Evolutionary conservation across 2,329 filamentous ascomycete genomes (phyloP), one percentile per base, ranked within the genome.

Genomic region (Magnaporthiopsis poae): DNA sequence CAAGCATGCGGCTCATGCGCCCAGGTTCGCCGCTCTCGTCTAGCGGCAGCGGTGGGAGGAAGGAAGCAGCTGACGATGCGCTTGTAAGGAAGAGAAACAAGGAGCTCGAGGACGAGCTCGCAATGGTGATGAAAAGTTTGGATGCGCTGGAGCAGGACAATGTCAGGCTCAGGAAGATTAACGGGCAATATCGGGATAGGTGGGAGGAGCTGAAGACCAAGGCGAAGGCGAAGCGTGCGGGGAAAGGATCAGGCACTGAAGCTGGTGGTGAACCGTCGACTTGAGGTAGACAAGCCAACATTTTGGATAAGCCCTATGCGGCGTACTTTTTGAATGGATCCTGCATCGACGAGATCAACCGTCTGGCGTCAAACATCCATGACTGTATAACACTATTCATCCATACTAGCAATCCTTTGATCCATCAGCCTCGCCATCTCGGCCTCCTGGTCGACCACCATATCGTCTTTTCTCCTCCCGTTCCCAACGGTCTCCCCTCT

Each of bases 1-100:
- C 97, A 75, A 96, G 91, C 71, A 88, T 87, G 74, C 81, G 86
- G n/a, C 75, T 88, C 7, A 84, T 86, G 77, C 80, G 83, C 18
- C 84, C 85, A 1, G 80, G 80, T 5, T 87, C 85, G 56, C 85
- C 86, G 1, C 71, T 75, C 69, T 69, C 80, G 60, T 64, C 73
- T 60, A 72, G 72, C 63, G 71, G 71, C 13, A 60, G 64, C 27
- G 64, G 64, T 1, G 64, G 70, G 68, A 39, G 69, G 74, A 25
- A 68, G 70, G 35, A 62, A 61, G 31, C 77, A 13, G 73, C 74
- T 1, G 83, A 85, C 60, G 80, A 82, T 46, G 73, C 75, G 8
- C 72, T 85, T 63, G 8, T 62, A 9, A 77, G 76, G 62, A 79
- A 75, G 66, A 83, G 83, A 71, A 82, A 88, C 31, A 80, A 79